Evolutionary conservation across 2,329 filamentous ascomycete species (phyloP).

Genomic region (Aspergillus novoparasiticus): DNA sequence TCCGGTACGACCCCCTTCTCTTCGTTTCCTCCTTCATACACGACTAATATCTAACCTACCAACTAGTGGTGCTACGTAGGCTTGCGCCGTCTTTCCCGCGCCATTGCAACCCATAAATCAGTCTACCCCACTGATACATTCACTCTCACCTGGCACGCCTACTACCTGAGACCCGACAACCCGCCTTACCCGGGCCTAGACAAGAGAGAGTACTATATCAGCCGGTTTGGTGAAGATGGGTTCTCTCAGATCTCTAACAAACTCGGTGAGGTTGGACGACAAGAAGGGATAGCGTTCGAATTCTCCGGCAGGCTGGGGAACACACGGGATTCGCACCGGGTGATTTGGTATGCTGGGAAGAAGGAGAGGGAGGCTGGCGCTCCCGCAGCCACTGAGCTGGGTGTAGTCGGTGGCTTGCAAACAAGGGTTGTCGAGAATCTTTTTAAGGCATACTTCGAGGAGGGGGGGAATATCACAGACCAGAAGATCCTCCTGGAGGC

Average conservation of each 20-base stretch:
- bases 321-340: slow-evolving; percentile 76
- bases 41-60: slow-evolving; percentile 13
- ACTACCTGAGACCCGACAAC: slow-evolving; percentile 73
- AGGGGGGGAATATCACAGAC: slow-evolving; percentile 65
- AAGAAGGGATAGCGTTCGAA: slow-evolving; percentile 72
- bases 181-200: slow-evolving; percentile 54
- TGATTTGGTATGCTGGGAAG: slow-evolving; percentile 69
- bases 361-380: slow-evolving; percentile 37
- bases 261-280: slow-evolving; percentile 59
- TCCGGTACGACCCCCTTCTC: slow-evolving; percentile 47
- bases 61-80: slow-evolving; percentile 71
- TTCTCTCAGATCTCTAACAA: slow-evolving; percentile 59
- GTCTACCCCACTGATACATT: slow-evolving; percentile 71
- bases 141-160: slow-evolving; percentile 73
- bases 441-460: slow-evolving; percentile 68
- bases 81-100: slow-evolving; percentile 71
- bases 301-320: slow-evolving; percentile 73
- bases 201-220: slow-evolving; percentile 60
- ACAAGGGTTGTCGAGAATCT: slow-evolving; percentile 63
- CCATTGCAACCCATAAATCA: slow-evolving; percentile 68
- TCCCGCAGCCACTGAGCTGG: slow-evolving; percentile 24
- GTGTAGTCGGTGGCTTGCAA: slow-evolving; percentile 52
- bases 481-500: slow-evolving; percentile 55
- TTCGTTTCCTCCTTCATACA: background rate
- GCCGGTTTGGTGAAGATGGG: slow-evolving; percentile 67